Base-by-base conservation (phyloP, 2,329 filamentous ascomycete species). In the Colletotrichum sidae region DNA sequence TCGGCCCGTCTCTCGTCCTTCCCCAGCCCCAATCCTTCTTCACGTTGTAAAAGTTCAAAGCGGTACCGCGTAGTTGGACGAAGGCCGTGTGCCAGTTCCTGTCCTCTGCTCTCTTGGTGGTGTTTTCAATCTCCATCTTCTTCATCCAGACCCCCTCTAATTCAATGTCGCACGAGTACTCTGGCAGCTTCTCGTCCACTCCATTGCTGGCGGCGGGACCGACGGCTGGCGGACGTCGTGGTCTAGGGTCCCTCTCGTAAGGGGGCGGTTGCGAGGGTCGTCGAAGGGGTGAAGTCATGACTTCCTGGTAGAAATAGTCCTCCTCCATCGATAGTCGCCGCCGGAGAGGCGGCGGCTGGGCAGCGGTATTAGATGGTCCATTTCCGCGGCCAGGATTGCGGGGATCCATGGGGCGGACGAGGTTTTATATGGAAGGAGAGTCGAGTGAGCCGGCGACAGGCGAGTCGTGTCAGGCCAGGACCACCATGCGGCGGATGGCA, bases 61-160 rank as follows among this genome's bases (percentile, higher is more conserved):
- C 85, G 0, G 91, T 93, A 9, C 91, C 91, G 70, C 87, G 85
- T 35, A 94, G 81, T 7, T 87, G 81, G 15, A 88, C 87, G 66
- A 88, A 90, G 25, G 87, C 84, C 60, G 86, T 82, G 69, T 83
- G 81, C 90, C 90, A 92, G 69, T 87, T 86, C 47, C 89, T 84
- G 70, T 89, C 84, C 67, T 85, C 80, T 47, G 89, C 85, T 50
- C 86, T 80, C 72, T 89, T 87, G 69, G 87, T 89, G 6, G 88
- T 86, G 63, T 88, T 84, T 67, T 88, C 84, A 60, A 92, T 83
- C 75, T 92, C 90, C 78, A 88, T 85, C 77, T 91, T 91, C 72
- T 84, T 84, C 69, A 82, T 78, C 71, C 90, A 89, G 6, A 89
- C 79, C 34, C 82, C 85, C 72, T 88, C 84, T 53, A 87, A 75